phyloP scores from a whole-genome alignment of 192 early-diverging fungal species.

The Lobulomyces angularis region DNA sequence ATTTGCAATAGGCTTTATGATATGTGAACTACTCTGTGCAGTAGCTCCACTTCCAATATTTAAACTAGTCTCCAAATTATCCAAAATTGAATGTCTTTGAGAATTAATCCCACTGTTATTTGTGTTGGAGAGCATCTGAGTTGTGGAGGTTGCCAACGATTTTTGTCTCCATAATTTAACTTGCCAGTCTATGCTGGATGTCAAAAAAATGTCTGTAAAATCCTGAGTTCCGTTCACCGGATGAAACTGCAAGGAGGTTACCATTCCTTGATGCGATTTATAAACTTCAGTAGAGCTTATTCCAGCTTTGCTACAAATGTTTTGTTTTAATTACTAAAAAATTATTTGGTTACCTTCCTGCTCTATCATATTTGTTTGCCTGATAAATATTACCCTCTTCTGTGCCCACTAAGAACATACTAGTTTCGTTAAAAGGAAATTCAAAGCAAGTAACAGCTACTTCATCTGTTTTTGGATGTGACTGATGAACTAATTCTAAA shows the following conservation, averaged over 20 bases:
- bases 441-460: slow-evolving; percentile 82
- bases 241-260: slow-evolving; percentile 88
- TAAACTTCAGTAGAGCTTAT: slow-evolving; percentile 78
- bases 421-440: slow-evolving; percentile 86
- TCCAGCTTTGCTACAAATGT: slow-evolving; percentile 70
- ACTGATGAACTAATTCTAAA: slow-evolving; percentile 61
- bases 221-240: slow-evolving; percentile 65
- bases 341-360: slow-evolving; percentile 54
- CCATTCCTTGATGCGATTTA: slow-evolving; percentile 72
- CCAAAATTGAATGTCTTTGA: too few relatives aligned
- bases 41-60: too few relatives aligned
- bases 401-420: slow-evolving; percentile 88
- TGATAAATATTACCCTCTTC: slow-evolving; percentile 91
- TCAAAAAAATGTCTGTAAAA: slow-evolving; percentile 86
- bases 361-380: slow-evolving; percentile 88
- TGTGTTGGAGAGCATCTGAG: too few relatives aligned
- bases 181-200: slow-evolving; percentile 91
- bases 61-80: too few relatives aligned
- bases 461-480: slow-evolving; percentile 77
- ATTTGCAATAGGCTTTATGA: slow-evolving; percentile 59
- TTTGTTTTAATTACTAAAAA: slow-evolving; percentile 1
- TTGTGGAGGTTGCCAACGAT: too few relatives aligned
- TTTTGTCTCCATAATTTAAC: slow-evolving; percentile 88
- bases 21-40: too few relatives aligned
- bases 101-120: too few relatives aligned